These are phyloP conservation scores for apple (Malus domestica) DNA, from an alignment of 306 rosid species.

Conservation along the genomic window ASM211411v1 NC_041796.1:7717501-7718000, in stretches of 20 bases:
- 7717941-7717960: slow-evolving; percentile 95
- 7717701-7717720: background rate
- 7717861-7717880: background rate
- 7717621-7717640: too few relatives aligned
- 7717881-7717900: background rate
- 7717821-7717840: background rate
- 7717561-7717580: too few relatives aligned
- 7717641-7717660: background rate
- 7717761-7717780: background rate
- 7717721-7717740: too few relatives aligned
- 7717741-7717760: too few relatives aligned
- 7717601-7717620: too few relatives aligned
- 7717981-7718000: slow-evolving; percentile 85
- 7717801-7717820: too few relatives aligned
- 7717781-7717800: background rate
- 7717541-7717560: too few relatives aligned
- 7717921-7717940: slow-evolving; percentile 81
- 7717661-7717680: background rate
- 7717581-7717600: too few relatives aligned
- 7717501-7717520: background rate
- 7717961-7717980: slow-evolving; percentile 91
- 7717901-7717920: slow-evolving; percentile 53
- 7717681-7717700: background rate
- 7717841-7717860: background rate
- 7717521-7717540: background rate